Base-by-base conservation (phyloP, 1,284 basidiomycete species). In the Trichosporon ovoides region DNA sequence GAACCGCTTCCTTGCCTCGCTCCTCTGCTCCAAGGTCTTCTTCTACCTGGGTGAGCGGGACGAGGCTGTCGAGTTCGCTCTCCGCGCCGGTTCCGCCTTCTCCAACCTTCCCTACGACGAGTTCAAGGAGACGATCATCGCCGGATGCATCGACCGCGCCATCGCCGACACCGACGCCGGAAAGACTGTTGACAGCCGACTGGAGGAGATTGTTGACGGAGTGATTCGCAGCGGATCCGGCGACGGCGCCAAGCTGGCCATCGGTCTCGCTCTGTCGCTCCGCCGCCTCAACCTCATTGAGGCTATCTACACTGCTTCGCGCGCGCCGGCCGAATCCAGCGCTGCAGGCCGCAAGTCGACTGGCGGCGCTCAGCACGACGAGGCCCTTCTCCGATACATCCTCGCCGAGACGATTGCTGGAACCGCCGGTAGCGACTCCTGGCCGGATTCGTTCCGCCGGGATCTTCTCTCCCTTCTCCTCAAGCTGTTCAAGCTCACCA, bases 1-100 rank as follows among this genome's bases (percentile, higher is more conserved):
- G 58, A 84, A 87, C 24, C 85, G 87, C 53, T 84, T 88, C 67
- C 82, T 86, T 55, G 93, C 94, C 22, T 90, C 93, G 19, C 80
- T 97, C 52, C 82, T 98, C 37, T 88, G 89, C 20, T 93, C 91
- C 81, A 96, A 97, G 77, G 89, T 96, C 53, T 97, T 96, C 79
- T 97, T 92, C 77, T 94, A 88, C 81, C 83, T 98, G 49, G 91
- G 89, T 65, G 89, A 91, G 73, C 88, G 93, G 66, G 89, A 93
- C 66, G 94, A 97, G 76, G 89, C 92, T 24, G 82, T 97, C 60
- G 87, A 89, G 34, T 95, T 96, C 71, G 93, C 93, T 19, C 84
- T 97, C 53, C 87, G 88, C 60, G 90, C 92, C n/a, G 91, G 88
- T 48, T 81, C 80, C 71, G 87, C 87, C 68, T 96, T 98, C 71